Evolutionary conservation across 495 filamentous ascomycete species (phyloP).

Genomic region (Penicillium coffeae): DNA sequence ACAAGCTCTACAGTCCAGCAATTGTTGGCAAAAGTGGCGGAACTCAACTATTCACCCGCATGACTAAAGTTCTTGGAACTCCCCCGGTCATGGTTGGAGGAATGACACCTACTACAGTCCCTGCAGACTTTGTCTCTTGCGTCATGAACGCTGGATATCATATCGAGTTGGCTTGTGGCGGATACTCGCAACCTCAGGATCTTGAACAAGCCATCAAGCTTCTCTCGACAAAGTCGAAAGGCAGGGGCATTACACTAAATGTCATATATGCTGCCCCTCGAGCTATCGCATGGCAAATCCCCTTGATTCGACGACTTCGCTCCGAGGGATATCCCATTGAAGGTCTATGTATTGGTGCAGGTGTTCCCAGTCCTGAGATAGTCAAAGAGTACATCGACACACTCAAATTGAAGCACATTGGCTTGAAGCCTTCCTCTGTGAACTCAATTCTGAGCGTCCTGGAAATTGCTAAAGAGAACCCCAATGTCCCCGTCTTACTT

Average conservation of each 20-base stretch:
- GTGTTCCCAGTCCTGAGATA: constrained; percentile 47
- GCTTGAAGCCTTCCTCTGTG: constrained; percentile 47
- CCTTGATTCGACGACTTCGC: constrained; percentile 77
- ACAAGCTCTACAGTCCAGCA: constrained; percentile 87
- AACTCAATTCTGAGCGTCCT: constrained; percentile 44
- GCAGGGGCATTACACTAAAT: constrained; percentile 90
- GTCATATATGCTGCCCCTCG: constrained; percentile 95
- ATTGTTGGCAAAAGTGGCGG: constrained; percentile 79
- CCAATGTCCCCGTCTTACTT: constrained; percentile 45
- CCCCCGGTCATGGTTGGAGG: constrained; percentile 91
- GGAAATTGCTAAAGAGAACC: constrained; percentile 42
- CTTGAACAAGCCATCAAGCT: constrained; percentile 88
- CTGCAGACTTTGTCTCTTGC: constrained; percentile 91
- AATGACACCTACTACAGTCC: constrained; percentile 92
- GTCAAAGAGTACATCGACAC: constrained; percentile 44
- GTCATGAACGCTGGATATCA: constrained; percentile 95
- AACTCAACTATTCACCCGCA: constrained; percentile 94
- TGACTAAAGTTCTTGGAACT: constrained; percentile 85
- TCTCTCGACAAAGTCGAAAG: constrained; percentile 79
- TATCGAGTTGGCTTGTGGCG: constrained; percentile 84
- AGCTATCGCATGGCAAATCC: constrained; percentile 97
- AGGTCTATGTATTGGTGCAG: constrained; percentile 61
- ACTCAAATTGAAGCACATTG: constrained; percentile 45
- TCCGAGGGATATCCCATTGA: constrained; percentile 90
- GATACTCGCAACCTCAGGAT: constrained; percentile 88